These are phyloP conservation scores for Keithomyces neogunnii DNA, from an alignment of 2,329 filamentous ascomycete genomes.

Conservation along the genomic window DNA sequence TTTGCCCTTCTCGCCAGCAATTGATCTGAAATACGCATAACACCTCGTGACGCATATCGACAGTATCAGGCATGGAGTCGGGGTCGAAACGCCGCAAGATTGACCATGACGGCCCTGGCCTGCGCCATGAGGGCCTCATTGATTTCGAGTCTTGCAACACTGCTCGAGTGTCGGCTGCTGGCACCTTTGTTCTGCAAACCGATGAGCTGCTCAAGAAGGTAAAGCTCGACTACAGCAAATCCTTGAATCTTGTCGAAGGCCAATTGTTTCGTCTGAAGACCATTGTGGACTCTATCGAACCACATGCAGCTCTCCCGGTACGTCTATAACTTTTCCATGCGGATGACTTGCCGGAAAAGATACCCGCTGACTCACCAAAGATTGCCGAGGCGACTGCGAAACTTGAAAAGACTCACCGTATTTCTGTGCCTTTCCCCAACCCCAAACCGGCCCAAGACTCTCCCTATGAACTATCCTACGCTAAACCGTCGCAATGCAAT, in stretches of 20 bases:
- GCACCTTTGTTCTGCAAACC: conserved; percentile 50
- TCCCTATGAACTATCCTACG: conserved; percentile 75
- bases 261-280: conserved; percentile 44
- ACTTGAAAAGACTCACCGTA: conserved; percentile 57
- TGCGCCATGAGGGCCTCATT: conserved; percentile 27
- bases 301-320: conserved; percentile 43
- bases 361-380: conserved; percentile 28
- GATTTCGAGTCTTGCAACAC: conserved; percentile 32
- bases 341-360: neutral
- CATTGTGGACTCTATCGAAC: conserved; percentile 40
- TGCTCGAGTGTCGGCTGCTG: conserved; percentile 35
- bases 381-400: conserved; percentile 59
- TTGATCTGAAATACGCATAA: too few species aligned
- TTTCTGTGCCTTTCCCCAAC: conserved; percentile 77
- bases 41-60: neutral
- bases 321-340: conserved; percentile 12
- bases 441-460: conserved; percentile 67
- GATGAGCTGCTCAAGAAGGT: conserved; percentile 50
- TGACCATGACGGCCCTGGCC: conserved; percentile 26
- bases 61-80: conserved; percentile 31
- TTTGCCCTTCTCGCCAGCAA: too few species aligned
- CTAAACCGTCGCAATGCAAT: conserved; percentile 69
- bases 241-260: conserved; percentile 38
- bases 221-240: conserved; percentile 41
- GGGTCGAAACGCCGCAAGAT: conserved; percentile 42